Evolutionary conservation across 192 early-diverging fungal genomes (phyloP).

Genomic region (Dissophora globulifera): DNA sequence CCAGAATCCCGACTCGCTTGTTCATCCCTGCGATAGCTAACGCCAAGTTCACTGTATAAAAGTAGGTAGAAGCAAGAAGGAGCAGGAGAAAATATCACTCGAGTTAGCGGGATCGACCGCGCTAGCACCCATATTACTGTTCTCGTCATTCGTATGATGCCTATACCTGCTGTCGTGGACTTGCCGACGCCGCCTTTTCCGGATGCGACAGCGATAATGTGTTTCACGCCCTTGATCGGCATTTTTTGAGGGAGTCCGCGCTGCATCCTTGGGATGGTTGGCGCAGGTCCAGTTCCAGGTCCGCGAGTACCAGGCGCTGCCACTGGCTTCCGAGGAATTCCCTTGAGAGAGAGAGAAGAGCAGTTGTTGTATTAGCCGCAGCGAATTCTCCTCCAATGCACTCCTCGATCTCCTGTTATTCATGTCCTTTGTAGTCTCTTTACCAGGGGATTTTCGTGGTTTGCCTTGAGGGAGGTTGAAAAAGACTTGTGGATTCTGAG

Average conservation of each 20-base stretch:
- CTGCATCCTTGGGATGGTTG: conserved; percentile 61
- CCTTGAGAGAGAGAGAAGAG: too few relatives aligned
- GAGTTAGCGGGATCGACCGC: too few relatives aligned
- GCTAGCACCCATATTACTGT: too few relatives aligned
- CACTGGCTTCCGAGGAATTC: conserved; percentile 57
- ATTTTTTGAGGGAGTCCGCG: conserved; percentile 77
- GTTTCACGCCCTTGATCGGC: conserved; percentile 76
- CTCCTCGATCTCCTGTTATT: not conserved
- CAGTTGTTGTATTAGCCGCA: too few relatives aligned
- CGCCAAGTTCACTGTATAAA: conserved; percentile 84
- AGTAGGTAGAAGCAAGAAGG: too few relatives aligned
- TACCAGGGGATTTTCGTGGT: conserved; percentile 67
- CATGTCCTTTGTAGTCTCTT: too few relatives aligned
- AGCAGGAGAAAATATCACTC: too few relatives aligned
- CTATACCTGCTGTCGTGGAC: conserved; percentile 81
- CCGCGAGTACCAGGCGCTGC: conserved; percentile 16
- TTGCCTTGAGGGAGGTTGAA: conserved; percentile 22
- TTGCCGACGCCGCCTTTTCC: conserved; percentile 96
- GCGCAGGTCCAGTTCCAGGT: conserved; percentile 31
- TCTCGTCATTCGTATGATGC: not conserved
- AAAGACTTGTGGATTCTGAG: conserved; percentile 8
- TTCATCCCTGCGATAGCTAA: conserved; percentile 70
- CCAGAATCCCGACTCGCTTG: conserved; percentile 77
- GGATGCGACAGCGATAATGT: conserved; percentile 84
- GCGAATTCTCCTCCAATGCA: not conserved